Percentiles rank a stretch among this genome's conserved stretches.
Conservation (phyloP, 1,284 basidiomycete genomes). For the Rhodotorula sp. region DNA sequence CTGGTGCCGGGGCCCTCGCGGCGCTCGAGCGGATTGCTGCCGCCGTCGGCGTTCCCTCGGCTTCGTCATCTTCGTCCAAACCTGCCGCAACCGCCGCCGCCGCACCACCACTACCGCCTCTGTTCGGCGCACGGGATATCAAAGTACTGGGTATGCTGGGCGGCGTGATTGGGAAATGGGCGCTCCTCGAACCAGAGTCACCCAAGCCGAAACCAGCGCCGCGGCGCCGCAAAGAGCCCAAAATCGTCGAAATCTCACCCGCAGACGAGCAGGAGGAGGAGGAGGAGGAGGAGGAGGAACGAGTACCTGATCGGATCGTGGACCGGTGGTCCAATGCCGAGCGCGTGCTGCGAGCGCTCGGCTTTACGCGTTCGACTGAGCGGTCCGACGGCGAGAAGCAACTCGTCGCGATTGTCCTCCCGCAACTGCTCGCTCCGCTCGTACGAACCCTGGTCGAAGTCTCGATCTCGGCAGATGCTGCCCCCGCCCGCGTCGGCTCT, state of each 20-base stretch:
- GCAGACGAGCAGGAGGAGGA: constrained; percentile 11
- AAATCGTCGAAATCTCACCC: constrained; percentile 21
- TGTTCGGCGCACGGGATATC: constrained; percentile 36
- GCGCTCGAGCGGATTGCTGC: not conserved
- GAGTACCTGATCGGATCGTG: not conserved
- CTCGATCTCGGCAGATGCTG: not conserved
- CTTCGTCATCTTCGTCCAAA: not conserved
- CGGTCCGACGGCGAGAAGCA: constrained; percentile 1
- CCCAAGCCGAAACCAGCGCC: not conserved
- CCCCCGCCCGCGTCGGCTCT: not conserved
- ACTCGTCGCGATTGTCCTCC: constrained; percentile 14
- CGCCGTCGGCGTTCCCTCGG: not conserved
- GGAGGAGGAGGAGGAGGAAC: not conserved
- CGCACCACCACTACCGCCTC: constrained; percentile 4
- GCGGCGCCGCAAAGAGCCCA: not conserved
- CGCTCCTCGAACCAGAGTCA: constrained; percentile 8
- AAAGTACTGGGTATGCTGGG: constrained; percentile 34
- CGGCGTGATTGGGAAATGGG: constrained; percentile 39
- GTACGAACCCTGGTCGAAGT: constrained; percentile 19
- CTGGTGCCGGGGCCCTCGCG: constrained; percentile 2
- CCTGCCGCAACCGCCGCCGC: not conserved
- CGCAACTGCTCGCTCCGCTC: constrained; percentile 23
- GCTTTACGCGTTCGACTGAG: not conserved
- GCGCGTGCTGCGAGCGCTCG: not conserved
- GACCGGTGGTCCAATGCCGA: not conserved